These are phyloP conservation scores for Angomonas desouzai DNA, from an alignment of 208 protist species.

Conservation along the genomic window DNA sequence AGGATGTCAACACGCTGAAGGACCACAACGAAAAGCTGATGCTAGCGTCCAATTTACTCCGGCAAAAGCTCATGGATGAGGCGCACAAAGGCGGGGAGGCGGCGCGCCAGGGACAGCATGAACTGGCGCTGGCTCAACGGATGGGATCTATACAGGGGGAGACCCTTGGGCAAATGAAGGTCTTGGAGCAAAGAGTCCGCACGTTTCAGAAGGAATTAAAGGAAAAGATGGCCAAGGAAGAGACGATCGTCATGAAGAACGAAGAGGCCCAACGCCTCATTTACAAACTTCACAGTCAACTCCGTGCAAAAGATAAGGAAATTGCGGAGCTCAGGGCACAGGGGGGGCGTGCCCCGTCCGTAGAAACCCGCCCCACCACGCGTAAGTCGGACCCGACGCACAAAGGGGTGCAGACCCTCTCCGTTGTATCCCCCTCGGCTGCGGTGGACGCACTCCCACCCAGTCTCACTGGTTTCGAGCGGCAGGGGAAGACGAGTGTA, in stretches of 20 bases:
- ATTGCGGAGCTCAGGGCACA: slow-evolving; percentile 47
- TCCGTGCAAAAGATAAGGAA: slow-evolving; percentile 70
- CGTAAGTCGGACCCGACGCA: background rate
- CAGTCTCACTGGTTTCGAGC: background rate
- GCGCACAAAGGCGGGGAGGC: slow-evolving; percentile 45
- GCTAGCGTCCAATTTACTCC: slow-evolving; percentile 64
- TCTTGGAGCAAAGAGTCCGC: slow-evolving; percentile 55
- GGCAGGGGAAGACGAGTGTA: background rate
- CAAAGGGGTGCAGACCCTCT: slow-evolving; percentile 9
- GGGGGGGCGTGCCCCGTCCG: too few relatives aligned
- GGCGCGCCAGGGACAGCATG: slow-evolving; percentile 58
- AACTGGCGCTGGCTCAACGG: slow-evolving; percentile 75
- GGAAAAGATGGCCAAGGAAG: slow-evolving; percentile 57
- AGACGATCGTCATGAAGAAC: slow-evolving; percentile 53
- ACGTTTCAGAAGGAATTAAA: slow-evolving; percentile 73
- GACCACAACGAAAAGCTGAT: slow-evolving; percentile 85
- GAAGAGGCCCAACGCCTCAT: slow-evolving; percentile 69
- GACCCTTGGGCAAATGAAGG: slow-evolving; percentile 52
- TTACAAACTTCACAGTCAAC: slow-evolving; percentile 64
- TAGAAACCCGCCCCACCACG: too few relatives aligned
- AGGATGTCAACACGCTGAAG: slow-evolving; percentile 53
- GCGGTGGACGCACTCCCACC: background rate
- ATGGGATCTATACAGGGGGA: slow-evolving; percentile 78
- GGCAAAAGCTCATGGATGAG: slow-evolving; percentile 72
- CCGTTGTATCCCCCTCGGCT: background rate